Base-by-base conservation (phyloP, 257 asterid species). In the Echites panduratus region DNA sequence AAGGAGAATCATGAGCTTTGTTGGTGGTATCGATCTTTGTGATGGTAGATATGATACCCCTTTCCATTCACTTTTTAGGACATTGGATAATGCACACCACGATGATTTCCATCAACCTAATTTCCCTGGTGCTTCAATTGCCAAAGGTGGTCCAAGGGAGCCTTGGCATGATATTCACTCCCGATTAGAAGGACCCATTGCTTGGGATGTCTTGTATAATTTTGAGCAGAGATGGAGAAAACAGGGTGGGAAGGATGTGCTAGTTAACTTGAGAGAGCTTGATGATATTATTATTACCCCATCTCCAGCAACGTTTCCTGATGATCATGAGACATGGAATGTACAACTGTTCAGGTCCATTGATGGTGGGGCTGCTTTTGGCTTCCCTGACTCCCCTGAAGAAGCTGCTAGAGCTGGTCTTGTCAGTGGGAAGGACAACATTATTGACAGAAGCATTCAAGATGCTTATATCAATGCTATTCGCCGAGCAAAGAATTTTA, bases 81-180 rank as follows among this genome's bases (percentile, higher is more conserved):
- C 96, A 9, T 53, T 92, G 73, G 97, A 89, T 66, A 87, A 91
- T 2, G 96, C 92, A 14, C 97, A 89, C 61, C 96, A 89, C 20
- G 93, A 88, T 27, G 97, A 91, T 76, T 91, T 91, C 78, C 96
- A 91, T 74, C 97, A 88, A 79, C 95, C 98, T 5, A 89, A 92
- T 70, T 87, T 73, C 74, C n/a, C 88, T 0, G 98, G 80, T 5
- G 96, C 92, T 71, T 77, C 84, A 45, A 85, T 92, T 58, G 62
- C 79, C 14, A 89, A 85, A 68, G 97, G 96, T 26, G 97, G 97
- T 0, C 97, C 96, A 0, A 80, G 96, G 76, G 96, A 89, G 82
- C 95, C 97, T 13, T 91, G 97, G 96, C 97, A 91, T 71, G 96
- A 91, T 80, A 85, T 91, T 11, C 97, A 91, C 68, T 89, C 96